Conservation (phyloP, 2,329 filamentous ascomycete species). For the Colletotrichum spinosum region DNA sequence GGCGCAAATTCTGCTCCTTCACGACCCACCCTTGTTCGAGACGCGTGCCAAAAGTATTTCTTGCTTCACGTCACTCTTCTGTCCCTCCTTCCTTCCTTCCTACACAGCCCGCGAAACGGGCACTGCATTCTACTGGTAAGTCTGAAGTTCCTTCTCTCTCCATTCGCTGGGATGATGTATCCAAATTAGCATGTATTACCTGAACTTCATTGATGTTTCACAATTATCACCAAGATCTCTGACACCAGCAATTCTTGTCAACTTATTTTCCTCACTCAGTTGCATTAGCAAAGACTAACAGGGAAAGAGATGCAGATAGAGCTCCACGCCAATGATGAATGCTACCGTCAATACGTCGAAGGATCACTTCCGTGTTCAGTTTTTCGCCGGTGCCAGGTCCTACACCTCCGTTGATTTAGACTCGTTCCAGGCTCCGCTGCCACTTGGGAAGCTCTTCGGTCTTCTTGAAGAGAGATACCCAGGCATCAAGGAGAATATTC, state of each 20-base stretch:
- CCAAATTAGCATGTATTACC: constrained; percentile 68
- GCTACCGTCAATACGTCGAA: constrained; percentile 61
- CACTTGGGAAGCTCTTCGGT: constrained; percentile 72
- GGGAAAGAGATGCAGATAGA: constrained; percentile 8
- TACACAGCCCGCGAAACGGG: constrained; percentile 24
- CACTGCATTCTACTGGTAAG: constrained; percentile 20
- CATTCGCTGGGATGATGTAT: constrained; percentile 61
- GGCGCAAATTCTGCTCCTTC: background rate
- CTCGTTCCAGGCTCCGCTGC: constrained; percentile 73
- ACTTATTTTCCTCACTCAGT: constrained; percentile 22
- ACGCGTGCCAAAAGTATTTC: background rate
- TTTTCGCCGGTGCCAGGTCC: constrained; percentile 81
- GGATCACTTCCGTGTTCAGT: constrained; percentile 82
- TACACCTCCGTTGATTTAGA: constrained; percentile 78
- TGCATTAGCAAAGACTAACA: constrained; percentile 40
- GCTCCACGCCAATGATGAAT: constrained; percentile 2
- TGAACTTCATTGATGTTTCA: constrained; percentile 67
- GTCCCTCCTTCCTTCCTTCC: background rate
- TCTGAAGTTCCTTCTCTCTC: constrained; percentile 40
- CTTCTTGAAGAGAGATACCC: constrained; percentile 76
- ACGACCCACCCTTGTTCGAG: too few species aligned
- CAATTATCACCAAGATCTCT: constrained; percentile 81
- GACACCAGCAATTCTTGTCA: constrained; percentile 53
- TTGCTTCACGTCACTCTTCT: background rate
- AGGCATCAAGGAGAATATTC: constrained; percentile 75